Conservation (phyloP, 306 rosid genomes). For the Lathyrus oleraceus region DNA sequence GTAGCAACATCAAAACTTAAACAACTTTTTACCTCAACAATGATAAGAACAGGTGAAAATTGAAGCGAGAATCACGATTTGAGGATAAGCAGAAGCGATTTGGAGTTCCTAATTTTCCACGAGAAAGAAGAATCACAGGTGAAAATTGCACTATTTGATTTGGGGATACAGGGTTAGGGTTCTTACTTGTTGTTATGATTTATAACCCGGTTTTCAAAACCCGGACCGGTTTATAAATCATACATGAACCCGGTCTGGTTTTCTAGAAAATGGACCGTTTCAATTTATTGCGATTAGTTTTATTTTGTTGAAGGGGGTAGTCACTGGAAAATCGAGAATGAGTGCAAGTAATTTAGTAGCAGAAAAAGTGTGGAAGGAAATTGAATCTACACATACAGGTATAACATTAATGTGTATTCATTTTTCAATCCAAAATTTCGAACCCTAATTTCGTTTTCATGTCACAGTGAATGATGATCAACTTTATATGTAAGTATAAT, state of each 20-base stretch:
- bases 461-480: slow-evolving; percentile 45
- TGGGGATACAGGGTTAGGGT: not conserved
- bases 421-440: not conserved
- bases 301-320: not conserved
- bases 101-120: not conserved
- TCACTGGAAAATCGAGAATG: not conserved
- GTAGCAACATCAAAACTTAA: not conserved
- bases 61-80: not conserved
- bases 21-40: not conserved
- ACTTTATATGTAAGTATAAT: slow-evolving; percentile 46
- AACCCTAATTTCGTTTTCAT: slow-evolving; percentile 4
- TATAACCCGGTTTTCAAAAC: not conserved
- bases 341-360: slow-evolving; percentile 37
- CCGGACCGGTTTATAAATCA: not conserved
- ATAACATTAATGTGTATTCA: not conserved
- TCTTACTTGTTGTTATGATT: not conserved
- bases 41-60: not conserved
- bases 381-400: slow-evolving; percentile 39
- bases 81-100: not conserved
- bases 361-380: slow-evolving; percentile 41
- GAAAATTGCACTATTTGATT: not conserved
- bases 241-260: not conserved
- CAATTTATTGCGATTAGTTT: too few species aligned
- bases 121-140: not conserved
- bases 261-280: not conserved